Evolutionary conservation across 83 land plant genomes (phyloP).

Genomic region (Thuja plicata): DNA sequence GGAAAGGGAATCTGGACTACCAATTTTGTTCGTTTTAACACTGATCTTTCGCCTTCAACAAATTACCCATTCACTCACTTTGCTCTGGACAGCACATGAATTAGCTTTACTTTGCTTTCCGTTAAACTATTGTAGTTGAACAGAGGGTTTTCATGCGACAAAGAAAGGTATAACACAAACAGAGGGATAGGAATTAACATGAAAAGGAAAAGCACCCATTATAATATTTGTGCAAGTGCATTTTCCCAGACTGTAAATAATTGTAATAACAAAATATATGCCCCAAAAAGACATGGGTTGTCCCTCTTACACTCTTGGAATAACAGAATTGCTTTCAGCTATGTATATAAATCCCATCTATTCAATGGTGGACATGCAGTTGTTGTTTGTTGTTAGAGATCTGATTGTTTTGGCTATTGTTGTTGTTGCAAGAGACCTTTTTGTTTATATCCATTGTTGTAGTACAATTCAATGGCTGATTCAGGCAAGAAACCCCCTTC

Average conservation of each 20-base stretch:
- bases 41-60: no score
- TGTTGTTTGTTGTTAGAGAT: not conserved
- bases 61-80: no score
- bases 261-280: no score
- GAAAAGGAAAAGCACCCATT: not conserved
- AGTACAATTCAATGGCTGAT: not conserved
- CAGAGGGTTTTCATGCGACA: not conserved
- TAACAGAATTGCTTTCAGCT: not conserved
- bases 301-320: not conserved
- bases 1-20: no score
- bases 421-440: not conserved
- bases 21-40: no score
- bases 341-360: not conserved
- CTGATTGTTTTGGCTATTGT: not conserved
- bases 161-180: not conserved
- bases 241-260: not conserved
- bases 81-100: no score
- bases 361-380: not conserved
- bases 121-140: not conserved
- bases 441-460: not conserved
- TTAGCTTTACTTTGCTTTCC: no score
- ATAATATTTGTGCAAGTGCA: not conserved
- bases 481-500: not conserved
- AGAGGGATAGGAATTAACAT: not conserved
- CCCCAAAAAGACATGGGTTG: not conserved